Percentiles rank a stretch among this genome's conserved stretches.
These are phyloP conservation scores for Sporothrix protearum DNA, from an alignment of 2,329 filamentous ascomycete species.

Conservation along the genomic window DNA sequence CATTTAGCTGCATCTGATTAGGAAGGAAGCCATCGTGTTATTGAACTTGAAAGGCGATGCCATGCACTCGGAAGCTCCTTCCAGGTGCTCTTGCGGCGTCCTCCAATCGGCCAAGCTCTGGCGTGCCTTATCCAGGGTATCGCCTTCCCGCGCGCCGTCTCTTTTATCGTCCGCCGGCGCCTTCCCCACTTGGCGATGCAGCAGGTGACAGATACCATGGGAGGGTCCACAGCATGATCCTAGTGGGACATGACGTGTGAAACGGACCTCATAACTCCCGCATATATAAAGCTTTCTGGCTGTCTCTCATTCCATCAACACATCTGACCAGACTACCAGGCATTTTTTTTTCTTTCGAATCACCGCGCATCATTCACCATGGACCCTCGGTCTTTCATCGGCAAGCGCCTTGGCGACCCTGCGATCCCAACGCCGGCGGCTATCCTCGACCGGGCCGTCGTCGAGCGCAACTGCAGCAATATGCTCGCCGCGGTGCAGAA, in stretches of 20 bases:
- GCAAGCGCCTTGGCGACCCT: constrained; percentile 48
- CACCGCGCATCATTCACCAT: background rate
- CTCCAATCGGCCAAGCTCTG: background rate
- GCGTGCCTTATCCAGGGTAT: background rate
- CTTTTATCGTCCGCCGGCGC: background rate
- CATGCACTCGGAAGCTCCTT: background rate
- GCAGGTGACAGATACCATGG: background rate
- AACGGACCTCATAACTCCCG: background rate
- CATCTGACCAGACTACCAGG: background rate
- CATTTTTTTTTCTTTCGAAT: background rate
- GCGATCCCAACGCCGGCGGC: constrained; percentile 63
- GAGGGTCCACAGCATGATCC: constrained; percentile 12
- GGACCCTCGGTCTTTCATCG: constrained; percentile 45
- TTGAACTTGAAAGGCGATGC: background rate
- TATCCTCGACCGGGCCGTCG: constrained; percentile 64
- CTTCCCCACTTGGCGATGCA: constrained; percentile 12
- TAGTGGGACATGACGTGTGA: constrained; percentile 16
- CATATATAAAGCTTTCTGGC: background rate
- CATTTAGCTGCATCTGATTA: background rate
- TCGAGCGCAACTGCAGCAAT: constrained; percentile 63
- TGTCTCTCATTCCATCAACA: background rate
- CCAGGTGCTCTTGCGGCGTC: background rate
- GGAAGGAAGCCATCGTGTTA: background rate
- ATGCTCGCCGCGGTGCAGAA: constrained; percentile 64
- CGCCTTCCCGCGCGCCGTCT: background rate